Evolutionary conservation across 2,329 filamentous ascomycete genomes (phyloP).

Genomic region (Cryphonectria japonica): DNA sequence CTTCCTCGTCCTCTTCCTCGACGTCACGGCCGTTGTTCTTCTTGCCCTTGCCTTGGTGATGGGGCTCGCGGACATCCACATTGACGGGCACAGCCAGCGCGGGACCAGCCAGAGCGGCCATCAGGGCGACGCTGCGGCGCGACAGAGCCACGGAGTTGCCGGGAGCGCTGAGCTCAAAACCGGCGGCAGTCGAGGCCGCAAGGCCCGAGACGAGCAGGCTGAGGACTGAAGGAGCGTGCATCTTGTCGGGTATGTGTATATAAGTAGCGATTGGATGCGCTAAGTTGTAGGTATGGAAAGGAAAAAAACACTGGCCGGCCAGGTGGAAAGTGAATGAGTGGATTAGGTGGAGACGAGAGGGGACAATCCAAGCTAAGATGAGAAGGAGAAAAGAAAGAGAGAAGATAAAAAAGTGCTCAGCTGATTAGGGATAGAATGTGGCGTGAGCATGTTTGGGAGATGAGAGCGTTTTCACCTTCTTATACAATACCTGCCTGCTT

Average conservation of each 20-base stretch:
- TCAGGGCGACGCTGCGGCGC: slow-evolving; percentile 25
- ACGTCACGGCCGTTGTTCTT: slow-evolving; percentile 21
- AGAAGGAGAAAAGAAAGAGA: background rate
- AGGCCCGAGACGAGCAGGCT: slow-evolving; percentile 28
- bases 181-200: slow-evolving; percentile 22
- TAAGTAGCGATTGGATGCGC: slow-evolving; percentile 2
- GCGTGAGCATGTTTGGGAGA: slow-evolving; percentile 26
- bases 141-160: slow-evolving; percentile 18
- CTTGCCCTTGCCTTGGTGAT: slow-evolving; percentile 27
- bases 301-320: slow-evolving; percentile 22
- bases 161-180: slow-evolving; percentile 20
- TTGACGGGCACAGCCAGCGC: slow-evolving; percentile 32
- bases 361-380: slow-evolving; percentile 4
- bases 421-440: slow-evolving; percentile 22
- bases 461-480: slow-evolving; percentile 21
- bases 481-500: slow-evolving; percentile 18
- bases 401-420: slow-evolving; percentile 13
- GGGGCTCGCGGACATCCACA: slow-evolving; percentile 29
- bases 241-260: slow-evolving; percentile 18
- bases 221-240: slow-evolving; percentile 27
- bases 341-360: slow-evolving; percentile 18
- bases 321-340: slow-evolving; percentile 10
- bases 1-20: background rate
- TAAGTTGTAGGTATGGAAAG: slow-evolving; percentile 13
- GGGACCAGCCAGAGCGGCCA: slow-evolving; percentile 21